Percentiles rank a stretch among this genome's conserved stretches.
These are phyloP conservation scores for Tulasnella sp. DNA, from an alignment of 768 basidiomycete species.

Conservation along the genomic window DNA sequence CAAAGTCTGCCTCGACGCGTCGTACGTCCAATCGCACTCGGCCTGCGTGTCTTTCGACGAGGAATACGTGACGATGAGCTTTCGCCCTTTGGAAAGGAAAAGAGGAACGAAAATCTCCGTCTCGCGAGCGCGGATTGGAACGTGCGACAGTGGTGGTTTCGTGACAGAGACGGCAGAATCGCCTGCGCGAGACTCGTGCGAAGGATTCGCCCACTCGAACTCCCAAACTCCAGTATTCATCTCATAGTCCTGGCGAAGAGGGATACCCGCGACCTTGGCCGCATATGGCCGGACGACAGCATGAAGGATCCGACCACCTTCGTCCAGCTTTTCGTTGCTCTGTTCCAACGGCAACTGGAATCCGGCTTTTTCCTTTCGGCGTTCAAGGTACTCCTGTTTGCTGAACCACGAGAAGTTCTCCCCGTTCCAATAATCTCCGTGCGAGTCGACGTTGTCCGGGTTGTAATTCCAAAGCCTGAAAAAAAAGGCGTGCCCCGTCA, in stretches of 20 bases:
- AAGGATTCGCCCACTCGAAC: slow-evolving; percentile 59
- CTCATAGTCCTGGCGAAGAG: slow-evolving; percentile 69
- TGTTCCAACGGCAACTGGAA: slow-evolving; percentile 45
- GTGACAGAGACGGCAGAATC: slow-evolving; percentile 33
- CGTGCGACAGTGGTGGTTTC: slow-evolving; percentile 46
- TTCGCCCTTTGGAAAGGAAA: slow-evolving; percentile 53
- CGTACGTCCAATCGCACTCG: slow-evolving; percentile 53
- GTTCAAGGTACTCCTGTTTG: slow-evolving; percentile 38
- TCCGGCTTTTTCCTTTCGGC: not conserved
- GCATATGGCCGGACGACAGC: slow-evolving; percentile 87
- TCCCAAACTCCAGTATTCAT: slow-evolving; percentile 64
- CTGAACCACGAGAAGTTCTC: slow-evolving; percentile 96
- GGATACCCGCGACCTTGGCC: slow-evolving; percentile 84
- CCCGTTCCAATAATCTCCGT: slow-evolving; percentile 90
- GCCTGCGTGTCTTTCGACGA: slow-evolving; percentile 47
- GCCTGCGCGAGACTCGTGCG: not conserved
- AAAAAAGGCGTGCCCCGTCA: not conserved
- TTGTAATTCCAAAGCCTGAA: slow-evolving; percentile 92
- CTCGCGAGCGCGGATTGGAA: slow-evolving; percentile 47
- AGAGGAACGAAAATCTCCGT: slow-evolving; percentile 84
- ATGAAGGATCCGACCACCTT: slow-evolving; percentile 72
- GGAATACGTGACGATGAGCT: slow-evolving; percentile 48
- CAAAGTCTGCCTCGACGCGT: slow-evolving; percentile 67
- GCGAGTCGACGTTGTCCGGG: slow-evolving; percentile 70
- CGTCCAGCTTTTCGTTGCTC: slow-evolving; percentile 67